phyloP scores from a whole-genome alignment of 2,329 filamentous ascomycete species.

The Fusarium clavum region DNA sequence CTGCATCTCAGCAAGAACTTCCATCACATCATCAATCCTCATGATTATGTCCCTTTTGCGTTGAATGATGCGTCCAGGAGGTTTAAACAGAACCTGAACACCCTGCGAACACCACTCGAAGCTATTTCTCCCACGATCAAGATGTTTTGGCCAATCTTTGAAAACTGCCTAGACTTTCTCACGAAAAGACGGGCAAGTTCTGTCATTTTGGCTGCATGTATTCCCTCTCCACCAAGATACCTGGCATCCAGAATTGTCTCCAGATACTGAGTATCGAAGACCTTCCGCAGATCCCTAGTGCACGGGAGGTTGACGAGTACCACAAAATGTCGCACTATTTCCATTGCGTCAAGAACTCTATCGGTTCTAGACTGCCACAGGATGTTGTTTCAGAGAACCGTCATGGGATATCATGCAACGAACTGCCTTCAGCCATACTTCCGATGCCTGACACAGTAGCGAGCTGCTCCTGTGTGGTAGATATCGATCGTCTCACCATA shows the following conservation, averaged over 20 bases:
- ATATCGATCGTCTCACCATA: not conserved
- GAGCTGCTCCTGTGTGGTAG: not conserved
- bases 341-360: not conserved
- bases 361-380: fast-evolving
- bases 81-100: not conserved
- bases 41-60: constrained; percentile 10
- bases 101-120: not conserved
- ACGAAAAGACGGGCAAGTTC: not conserved
- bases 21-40: not conserved
- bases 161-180: not conserved
- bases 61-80: not conserved
- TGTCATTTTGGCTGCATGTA: constrained; percentile 10
- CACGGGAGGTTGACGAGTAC: not conserved
- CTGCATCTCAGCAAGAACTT: constrained; percentile 7
- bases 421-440: not conserved
- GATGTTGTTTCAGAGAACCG: not conserved
- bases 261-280: not conserved
- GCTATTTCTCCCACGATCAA: not conserved
- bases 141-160: constrained; percentile 12
- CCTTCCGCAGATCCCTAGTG: not conserved
- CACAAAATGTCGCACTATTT: constrained; percentile 13
- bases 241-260: not conserved
- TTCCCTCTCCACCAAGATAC: not conserved
- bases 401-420: fast-evolving
- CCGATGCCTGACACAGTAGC: not conserved